Conservation (phyloP, 306 rosid species). For the Astragalus glycyphyllos region DNA sequence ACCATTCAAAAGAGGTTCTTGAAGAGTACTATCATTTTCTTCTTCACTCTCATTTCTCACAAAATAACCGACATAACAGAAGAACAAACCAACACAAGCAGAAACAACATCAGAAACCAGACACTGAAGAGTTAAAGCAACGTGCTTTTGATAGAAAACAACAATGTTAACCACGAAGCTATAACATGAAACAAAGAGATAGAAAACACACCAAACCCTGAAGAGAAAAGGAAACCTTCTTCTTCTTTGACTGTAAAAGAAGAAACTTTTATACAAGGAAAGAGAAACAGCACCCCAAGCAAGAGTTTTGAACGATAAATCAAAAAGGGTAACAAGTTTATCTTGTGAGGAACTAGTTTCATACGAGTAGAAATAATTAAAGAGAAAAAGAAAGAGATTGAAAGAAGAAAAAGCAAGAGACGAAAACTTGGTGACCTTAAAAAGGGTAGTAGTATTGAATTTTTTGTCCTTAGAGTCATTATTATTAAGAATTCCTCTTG, state of each 20-base stretch:
- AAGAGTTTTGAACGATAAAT: conserved; percentile 48
- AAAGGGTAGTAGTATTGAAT: neutral
- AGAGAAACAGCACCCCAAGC: conserved; percentile 49
- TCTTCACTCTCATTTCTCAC: conserved; percentile 46
- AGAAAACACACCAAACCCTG: conserved; percentile 54
- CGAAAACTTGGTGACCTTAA: conserved; percentile 39
- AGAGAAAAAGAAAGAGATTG: conserved; percentile 33
- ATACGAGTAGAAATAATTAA: conserved; percentile 44
- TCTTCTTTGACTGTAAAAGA: neutral
- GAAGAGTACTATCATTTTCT: conserved; percentile 17
- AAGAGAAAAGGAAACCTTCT: conserved; percentile 46
- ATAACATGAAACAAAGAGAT: conserved; percentile 46
- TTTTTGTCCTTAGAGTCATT: conserved; percentile 42
- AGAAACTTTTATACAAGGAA: conserved; percentile 38
- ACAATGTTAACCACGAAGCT: conserved; percentile 41
- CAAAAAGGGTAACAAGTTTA: conserved; percentile 47
- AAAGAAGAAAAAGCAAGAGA: conserved; percentile 46
- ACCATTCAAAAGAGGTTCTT: conserved; percentile 55
- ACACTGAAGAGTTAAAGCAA: conserved; percentile 32
- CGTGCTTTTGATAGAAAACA: conserved; percentile 39
- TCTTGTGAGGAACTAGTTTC: conserved; percentile 49
- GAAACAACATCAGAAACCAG: conserved; percentile 52
- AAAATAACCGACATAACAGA: conserved; percentile 47
- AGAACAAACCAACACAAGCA: conserved; percentile 40
- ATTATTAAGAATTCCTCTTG: neutral